A percentile compares a stretch with the other conserved stretches of the same genome.
Conservation (phyloP, 805 yeast species). For the Yarrowia sp. region DNA sequence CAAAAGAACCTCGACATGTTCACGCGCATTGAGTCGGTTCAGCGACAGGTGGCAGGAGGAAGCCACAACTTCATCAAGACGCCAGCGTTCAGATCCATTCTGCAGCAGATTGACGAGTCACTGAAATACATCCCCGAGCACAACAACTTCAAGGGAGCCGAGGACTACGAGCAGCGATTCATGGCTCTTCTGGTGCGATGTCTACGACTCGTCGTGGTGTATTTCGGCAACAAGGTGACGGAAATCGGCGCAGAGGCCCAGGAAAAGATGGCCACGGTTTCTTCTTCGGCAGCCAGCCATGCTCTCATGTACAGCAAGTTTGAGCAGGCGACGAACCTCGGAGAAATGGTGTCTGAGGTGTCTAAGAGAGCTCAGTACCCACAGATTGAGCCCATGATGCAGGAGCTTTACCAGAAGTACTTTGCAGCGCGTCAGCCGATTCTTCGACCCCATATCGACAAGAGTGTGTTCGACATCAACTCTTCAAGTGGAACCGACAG, state of each 20-base stretch:
- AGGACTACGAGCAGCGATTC: slow-evolving; percentile 65
- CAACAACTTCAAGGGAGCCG: slow-evolving; percentile 65
- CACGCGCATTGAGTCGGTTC: slow-evolving; percentile 65
- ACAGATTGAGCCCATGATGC: slow-evolving; percentile 64
- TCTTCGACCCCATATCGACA: slow-evolving; percentile 45
- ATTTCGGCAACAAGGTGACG: slow-evolving; percentile 46
- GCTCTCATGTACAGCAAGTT: slow-evolving; percentile 69
- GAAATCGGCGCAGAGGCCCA: slow-evolving; percentile 31
- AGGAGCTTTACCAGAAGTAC: slow-evolving; percentile 65
- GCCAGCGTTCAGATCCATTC: slow-evolving; percentile 49
- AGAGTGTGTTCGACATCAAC: slow-evolving; percentile 40
- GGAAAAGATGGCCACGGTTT: slow-evolving; percentile 4
- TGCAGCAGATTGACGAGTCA: slow-evolving; percentile 64
- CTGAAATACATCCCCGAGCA: slow-evolving; percentile 56
- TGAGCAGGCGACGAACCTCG: slow-evolving; percentile 44
- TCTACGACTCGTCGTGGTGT: slow-evolving; percentile 69
- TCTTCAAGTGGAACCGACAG: slow-evolving; percentile 41
- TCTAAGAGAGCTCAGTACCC: slow-evolving; percentile 43
- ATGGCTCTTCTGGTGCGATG: slow-evolving; percentile 83
- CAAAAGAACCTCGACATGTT: slow-evolving; percentile 55
- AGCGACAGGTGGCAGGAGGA: slow-evolving; percentile 19
- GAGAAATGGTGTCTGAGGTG: slow-evolving; percentile 42
- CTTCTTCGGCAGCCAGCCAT: slow-evolving; percentile 29
- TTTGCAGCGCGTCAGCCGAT: slow-evolving; percentile 56
- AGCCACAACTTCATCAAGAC: slow-evolving; percentile 26